Evolutionary conservation across 805 yeast species (phyloP).

Genomic region (Metschnikowia similis): DNA sequence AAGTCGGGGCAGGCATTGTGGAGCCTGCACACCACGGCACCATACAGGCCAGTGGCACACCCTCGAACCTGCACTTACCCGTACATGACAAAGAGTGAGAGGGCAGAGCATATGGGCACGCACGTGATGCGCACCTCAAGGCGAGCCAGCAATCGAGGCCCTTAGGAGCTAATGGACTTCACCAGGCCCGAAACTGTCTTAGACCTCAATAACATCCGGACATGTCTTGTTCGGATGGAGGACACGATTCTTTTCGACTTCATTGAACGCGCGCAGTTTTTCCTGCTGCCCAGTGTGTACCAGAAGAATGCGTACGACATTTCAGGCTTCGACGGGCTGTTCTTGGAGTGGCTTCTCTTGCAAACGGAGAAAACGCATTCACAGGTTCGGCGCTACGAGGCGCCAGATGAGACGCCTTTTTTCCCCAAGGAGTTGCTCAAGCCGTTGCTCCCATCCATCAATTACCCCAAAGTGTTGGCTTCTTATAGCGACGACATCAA

Average conservation of each 20-base stretch:
- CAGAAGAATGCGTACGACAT: slow-evolving; percentile 51
- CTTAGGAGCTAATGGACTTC: slow-evolving; percentile 62
- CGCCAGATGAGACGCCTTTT: slow-evolving; percentile 92
- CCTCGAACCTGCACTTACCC: no score
- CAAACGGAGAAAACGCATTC: slow-evolving; percentile 65
- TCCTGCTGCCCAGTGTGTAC: slow-evolving; percentile 71
- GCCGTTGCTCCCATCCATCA: slow-evolving; percentile 76
- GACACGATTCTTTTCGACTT: slow-evolving; percentile 91
- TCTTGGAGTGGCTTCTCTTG: slow-evolving; percentile 78
- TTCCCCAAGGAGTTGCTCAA: slow-evolving; percentile 62
- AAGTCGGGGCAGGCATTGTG: slow-evolving; percentile 8
- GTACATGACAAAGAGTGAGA: not conserved
- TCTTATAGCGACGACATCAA: slow-evolving; percentile 68
- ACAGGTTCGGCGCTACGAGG: slow-evolving; percentile 82
- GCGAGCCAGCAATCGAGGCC: not conserved
- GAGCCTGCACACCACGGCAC: not conserved
- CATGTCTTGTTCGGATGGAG: slow-evolving; percentile 86
- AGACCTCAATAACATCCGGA: slow-evolving; percentile 76
- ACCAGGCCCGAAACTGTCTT: slow-evolving; percentile 77
- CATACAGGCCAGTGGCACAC: no score
- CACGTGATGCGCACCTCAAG: not conserved
- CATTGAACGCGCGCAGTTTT: slow-evolving; percentile 90
- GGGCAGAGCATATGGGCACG: not conserved
- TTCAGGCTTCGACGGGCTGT: slow-evolving; percentile 71
- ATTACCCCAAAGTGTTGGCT: slow-evolving; percentile 78